Conservation (phyloP, 768 basidiomycete genomes). For the Lentinula detonsa region DNA sequence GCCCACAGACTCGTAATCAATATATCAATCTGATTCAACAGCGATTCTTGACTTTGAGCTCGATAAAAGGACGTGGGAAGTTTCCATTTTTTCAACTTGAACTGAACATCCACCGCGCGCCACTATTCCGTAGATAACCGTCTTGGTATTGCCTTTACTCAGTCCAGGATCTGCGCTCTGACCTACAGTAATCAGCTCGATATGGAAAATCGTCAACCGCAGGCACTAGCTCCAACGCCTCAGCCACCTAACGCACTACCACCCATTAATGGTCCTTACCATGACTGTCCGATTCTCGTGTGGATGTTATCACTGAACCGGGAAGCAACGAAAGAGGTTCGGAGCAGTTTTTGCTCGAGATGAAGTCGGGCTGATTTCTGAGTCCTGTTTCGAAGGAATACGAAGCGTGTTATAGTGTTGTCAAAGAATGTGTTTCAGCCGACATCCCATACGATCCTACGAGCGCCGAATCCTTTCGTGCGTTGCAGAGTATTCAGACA, state of each 20-base stretch:
- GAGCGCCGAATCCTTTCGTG: slow-evolving; percentile 64
- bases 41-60: background rate
- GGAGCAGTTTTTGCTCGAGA: slow-evolving; percentile 11
- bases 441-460: slow-evolving; percentile 47
- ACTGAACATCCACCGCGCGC: background rate
- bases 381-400: slow-evolving; percentile 53
- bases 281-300: slow-evolving; percentile 63
- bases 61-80: background rate
- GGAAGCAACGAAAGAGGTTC: slow-evolving; percentile 61
- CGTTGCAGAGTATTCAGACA: slow-evolving; percentile 18
- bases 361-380: background rate
- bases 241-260: background rate
- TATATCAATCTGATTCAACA: too few species aligned
- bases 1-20: too few species aligned
- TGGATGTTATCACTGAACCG: slow-evolving; percentile 80
- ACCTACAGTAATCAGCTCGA: background rate
- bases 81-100: background rate
- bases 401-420: slow-evolving; percentile 55
- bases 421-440: slow-evolving; percentile 55
- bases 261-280: slow-evolving; percentile 6
- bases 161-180: background rate
- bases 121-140: background rate
- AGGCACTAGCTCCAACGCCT: background rate
- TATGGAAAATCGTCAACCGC: background rate
- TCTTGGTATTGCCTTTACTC: background rate